Percentiles rank a stretch among this genome's conserved stretches.
Conservation (phyloP, 2,329 filamentous ascomycete genomes). For the Diaporthe australafricana region DNA sequence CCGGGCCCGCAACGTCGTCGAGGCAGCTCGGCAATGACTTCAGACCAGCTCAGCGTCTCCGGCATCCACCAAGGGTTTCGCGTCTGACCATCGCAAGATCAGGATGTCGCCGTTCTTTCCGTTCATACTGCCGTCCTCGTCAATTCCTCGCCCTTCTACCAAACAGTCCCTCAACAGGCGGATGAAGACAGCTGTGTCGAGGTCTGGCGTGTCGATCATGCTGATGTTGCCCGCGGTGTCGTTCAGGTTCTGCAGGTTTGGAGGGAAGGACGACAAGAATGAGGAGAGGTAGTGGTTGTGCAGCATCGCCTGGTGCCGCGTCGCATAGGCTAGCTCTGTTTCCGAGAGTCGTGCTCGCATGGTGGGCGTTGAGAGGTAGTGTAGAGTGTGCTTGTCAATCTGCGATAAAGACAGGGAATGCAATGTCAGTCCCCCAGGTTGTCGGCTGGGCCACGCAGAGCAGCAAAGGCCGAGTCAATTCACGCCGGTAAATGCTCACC, state of each 20-base stretch:
- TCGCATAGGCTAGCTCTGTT: constrained; percentile 84
- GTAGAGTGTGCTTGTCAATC: constrained; percentile 82
- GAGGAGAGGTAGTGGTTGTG: constrained; percentile 86
- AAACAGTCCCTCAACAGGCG: constrained; percentile 73
- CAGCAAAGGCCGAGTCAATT: constrained; percentile 22
- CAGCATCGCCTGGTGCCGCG: constrained; percentile 85
- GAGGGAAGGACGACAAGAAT: constrained; percentile 86
- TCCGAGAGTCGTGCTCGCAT: constrained; percentile 75
- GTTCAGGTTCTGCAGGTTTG: constrained; percentile 83
- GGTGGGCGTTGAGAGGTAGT: constrained; percentile 72
- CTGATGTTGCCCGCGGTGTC: constrained; percentile 89
- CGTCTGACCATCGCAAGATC: constrained; percentile 80
- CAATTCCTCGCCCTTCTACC: constrained; percentile 71
- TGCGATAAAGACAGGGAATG: constrained; percentile 45
- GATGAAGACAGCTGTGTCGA: constrained; percentile 86
- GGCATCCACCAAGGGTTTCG: constrained; percentile 68
- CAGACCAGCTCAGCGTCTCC: constrained; percentile 70
- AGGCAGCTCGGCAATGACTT: constrained; percentile 39
- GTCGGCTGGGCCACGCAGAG: neutral
- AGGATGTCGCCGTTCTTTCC: constrained; percentile 72
- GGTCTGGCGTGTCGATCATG: constrained; percentile 92
- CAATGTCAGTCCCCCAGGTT: constrained; percentile 23
- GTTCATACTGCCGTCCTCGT: constrained; percentile 70
- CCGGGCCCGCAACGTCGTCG: neutral
- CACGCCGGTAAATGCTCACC: constrained; percentile 59